phyloP scores from a whole-genome alignment of 371 early-diverging fungal genomes.

The Mucor indicus region DNA sequence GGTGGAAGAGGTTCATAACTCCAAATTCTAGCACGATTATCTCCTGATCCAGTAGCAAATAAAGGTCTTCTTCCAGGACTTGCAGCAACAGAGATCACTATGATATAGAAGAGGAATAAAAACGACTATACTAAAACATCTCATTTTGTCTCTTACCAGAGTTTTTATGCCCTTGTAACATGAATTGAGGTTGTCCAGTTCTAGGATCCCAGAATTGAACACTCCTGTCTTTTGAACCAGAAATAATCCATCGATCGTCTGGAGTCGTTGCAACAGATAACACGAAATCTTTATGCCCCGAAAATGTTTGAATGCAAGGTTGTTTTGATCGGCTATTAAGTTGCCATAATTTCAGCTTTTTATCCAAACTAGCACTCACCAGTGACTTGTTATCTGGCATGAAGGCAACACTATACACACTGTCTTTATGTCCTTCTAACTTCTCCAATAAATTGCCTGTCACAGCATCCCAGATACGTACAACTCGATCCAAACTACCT shows the following conservation, averaged over 20 bases:
- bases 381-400: conserved; percentile 89
- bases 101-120: too few species aligned
- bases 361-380: conserved; percentile 92
- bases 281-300: conserved; percentile 89
- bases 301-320: conserved; percentile 55
- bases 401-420: conserved; percentile 94
- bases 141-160: conserved; percentile 56
- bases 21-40: conserved; percentile 89
- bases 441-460: conserved; percentile 81
- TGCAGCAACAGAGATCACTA: conserved; percentile 87
- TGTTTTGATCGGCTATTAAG: conserved; percentile 38
- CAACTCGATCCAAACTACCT: conserved; percentile 88
- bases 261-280: conserved; percentile 92
- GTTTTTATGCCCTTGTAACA: conserved; percentile 96
- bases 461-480: conserved; percentile 87
- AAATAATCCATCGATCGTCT: conserved; percentile 89
- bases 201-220: conserved; percentile 94
- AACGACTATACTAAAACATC: not conserved
- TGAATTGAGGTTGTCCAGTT: conserved; percentile 75
- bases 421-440: conserved; percentile 93
- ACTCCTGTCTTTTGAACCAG: conserved; percentile 92
- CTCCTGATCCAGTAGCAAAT: conserved; percentile 95
- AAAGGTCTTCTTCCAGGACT: conserved; percentile 68
- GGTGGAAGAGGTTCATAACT: conserved; percentile 44
- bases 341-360: conserved; percentile 93